Percentiles rank a stretch among this genome's conserved stretches.
Conservation (phyloP, 2,329 filamentous ascomycete genomes). For the Venturia effusa region DNA sequence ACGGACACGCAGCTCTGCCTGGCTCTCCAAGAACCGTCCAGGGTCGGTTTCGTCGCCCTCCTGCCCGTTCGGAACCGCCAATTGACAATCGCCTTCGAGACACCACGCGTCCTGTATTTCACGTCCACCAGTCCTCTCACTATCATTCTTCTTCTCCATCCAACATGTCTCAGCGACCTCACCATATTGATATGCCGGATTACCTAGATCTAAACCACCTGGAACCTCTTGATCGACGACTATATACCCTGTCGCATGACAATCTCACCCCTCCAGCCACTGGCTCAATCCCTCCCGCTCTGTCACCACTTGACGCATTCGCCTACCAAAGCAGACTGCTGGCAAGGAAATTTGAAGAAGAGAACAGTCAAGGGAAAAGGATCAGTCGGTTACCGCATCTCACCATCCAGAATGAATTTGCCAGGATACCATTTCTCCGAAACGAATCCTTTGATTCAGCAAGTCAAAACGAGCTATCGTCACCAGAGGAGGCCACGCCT, state of each 20-base stretch:
- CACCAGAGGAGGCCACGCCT: conserved; percentile 10
- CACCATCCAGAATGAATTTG: conserved; percentile 73
- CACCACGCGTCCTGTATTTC: neutral
- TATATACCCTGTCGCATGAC: conserved; percentile 5
- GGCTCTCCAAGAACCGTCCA: neutral
- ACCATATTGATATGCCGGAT: conserved; percentile 6
- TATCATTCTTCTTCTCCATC: neutral
- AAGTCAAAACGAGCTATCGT: neutral
- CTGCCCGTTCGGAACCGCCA: neutral
- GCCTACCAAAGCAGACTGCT: conserved; percentile 82
- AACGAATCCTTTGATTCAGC: conserved; percentile 20
- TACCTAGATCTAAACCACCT: too few relatives aligned
- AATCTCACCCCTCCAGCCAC: conserved; percentile 36
- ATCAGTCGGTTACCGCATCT: conserved; percentile 79
- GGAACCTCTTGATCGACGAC: conserved; percentile 8
- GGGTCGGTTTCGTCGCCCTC: neutral
- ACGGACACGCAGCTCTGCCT: neutral
- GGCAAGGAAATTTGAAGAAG: conserved; percentile 75
- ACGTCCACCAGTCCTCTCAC: neutral
- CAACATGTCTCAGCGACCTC: conserved; percentile 10
- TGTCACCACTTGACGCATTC: conserved; percentile 92
- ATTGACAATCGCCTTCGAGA: neutral
- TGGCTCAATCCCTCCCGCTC: conserved; percentile 65
- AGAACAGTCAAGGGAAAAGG: conserved; percentile 57
- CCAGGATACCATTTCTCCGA: conserved; percentile 64